Evolutionary conservation across 140 eudicot genomes (phyloP), one percentile per base, ranked within the genome.

Genomic region (Oenanthe javanica): DNA sequence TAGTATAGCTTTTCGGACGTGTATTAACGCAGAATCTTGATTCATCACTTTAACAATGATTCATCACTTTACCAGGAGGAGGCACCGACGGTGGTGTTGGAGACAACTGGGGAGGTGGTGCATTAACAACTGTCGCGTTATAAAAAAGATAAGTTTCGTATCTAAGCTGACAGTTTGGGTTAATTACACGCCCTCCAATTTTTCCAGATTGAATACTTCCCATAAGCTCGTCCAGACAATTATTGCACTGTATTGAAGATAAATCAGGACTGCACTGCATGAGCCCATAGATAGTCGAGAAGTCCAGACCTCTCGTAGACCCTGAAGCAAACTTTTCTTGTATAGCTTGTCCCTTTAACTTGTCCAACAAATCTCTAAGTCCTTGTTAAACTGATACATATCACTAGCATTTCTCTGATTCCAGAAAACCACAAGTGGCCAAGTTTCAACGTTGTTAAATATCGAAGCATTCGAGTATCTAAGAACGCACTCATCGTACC

Each of bases 191-290:
- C 0, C 73, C 87, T 59, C 90, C 92, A 9, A 1, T 0, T 49
- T 54, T 78, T 4, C 81, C 81, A 57, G 4, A 2, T 2, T 84
- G 75, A n/a, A 89, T 63, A 0, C 1, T 0, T 15, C 2, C 13
- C 1, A 72, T 63, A 38, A 84, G 75, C 1, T 0, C 38, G 0
- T 76, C 83, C 25, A 89, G 78, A 47, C 92, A 86, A 12, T 14
- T 5, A 15, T 12, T 7, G 49, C 93, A 87, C 1, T 81, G 50
- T n/a, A 4, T 9, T 38, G n/a, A 75, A 0, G 93, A 75, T 51
- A 89, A 81, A 72, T 87, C 90, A 18, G 93, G 90, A 2, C 87
- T 87, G 72, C 93, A 89, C 80, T 89, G 87, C 89, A 84, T 82
- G 14, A 79, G 85, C 7, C 82, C 93, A 54, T 81, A 87, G 6